Conservation (phyloP, 129 eudicot species). For the Saussurea involucrata region DNA sequence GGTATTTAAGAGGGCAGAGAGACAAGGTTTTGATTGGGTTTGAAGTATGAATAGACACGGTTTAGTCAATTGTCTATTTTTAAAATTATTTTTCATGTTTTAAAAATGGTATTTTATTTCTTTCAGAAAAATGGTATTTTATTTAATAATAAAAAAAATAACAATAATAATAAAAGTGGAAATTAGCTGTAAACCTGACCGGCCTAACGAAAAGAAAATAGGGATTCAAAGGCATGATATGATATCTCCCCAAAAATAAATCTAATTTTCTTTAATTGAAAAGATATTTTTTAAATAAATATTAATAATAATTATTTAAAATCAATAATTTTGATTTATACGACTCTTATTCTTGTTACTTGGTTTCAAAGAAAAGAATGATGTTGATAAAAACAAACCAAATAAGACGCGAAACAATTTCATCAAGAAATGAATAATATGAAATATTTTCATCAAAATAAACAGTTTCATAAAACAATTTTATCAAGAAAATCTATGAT, state of each 20-base stretch:
- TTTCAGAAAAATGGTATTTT: too few relatives aligned
- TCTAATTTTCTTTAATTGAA: neutral
- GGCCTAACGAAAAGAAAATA: conserved; percentile 20
- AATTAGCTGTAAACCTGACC: conserved; percentile 35
- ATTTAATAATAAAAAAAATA: neutral
- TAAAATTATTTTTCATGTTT: neutral
- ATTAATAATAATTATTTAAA: too few relatives aligned
- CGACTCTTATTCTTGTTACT: too few relatives aligned
- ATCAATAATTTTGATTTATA: neutral
- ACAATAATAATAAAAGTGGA: conserved; percentile 18
- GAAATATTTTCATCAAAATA: too few relatives aligned
- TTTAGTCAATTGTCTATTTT: conserved; percentile 28
- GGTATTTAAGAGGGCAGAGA: conserved; percentile 21
- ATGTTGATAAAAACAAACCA: neutral
- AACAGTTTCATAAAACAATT: too few relatives aligned
- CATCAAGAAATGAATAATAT: too few relatives aligned
- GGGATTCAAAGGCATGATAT: neutral
- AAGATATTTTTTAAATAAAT: neutral
- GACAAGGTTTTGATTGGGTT: conserved; percentile 27
- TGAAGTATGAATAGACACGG: conserved; percentile 36
- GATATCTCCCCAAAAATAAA: neutral
- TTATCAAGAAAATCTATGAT: too few relatives aligned
- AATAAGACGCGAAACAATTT: neutral
- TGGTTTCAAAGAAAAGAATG: neutral
- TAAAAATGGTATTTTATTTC: neutral